Percentiles rank a stretch among this genome's conserved stretches.
Conservation (phyloP, 1,139 yeast species). For the Hyphopichia khmerensis region DNA sequence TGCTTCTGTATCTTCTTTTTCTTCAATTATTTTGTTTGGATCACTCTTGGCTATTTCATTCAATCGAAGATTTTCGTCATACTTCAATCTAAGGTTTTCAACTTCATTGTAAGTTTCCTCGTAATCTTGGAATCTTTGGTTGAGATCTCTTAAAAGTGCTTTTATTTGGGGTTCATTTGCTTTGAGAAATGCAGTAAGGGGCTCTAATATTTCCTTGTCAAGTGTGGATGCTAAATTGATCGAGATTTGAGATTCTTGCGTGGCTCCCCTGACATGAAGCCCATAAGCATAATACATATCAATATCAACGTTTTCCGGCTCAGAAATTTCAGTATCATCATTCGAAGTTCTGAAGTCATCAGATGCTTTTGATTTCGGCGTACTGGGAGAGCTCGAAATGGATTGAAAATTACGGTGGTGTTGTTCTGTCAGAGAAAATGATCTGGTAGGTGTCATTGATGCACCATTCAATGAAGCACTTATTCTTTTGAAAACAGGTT, state of each 20-base stretch:
- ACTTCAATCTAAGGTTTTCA: conserved; percentile 30
- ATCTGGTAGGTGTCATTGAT: conserved; percentile 5
- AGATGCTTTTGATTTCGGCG: conserved; percentile 1
- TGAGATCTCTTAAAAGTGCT: conserved; percentile 22
- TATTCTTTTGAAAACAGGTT: not conserved
- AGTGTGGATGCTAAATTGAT: conserved; percentile 32
- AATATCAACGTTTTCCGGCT: not conserved
- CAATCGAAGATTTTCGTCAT: conserved; percentile 29
- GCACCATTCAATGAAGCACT: not conserved
- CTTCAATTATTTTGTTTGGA: conserved; percentile 3
- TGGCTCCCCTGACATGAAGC: conserved; percentile 12
- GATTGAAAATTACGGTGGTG: conserved; percentile 6
- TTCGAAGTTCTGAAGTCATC: not conserved
- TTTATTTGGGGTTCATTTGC: conserved; percentile 36
- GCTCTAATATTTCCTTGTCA: conserved; percentile 36
- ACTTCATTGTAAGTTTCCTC: conserved; percentile 22
- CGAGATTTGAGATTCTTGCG: conserved; percentile 25
- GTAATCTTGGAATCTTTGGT: conserved; percentile 27
- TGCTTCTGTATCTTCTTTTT: conserved; percentile 8
- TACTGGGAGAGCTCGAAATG: not conserved
- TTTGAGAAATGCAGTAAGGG: conserved; percentile 37
- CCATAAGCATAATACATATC: conserved; percentile 7
- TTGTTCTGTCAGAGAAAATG: conserved; percentile 10
- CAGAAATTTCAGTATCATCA: not conserved
- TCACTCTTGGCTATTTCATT: conserved; percentile 9